Evolutionary conservation across 192 early-diverging fungal species (phyloP), one percentile per base, ranked within the genome.

Genomic region (Coemansia sp.): DNA sequence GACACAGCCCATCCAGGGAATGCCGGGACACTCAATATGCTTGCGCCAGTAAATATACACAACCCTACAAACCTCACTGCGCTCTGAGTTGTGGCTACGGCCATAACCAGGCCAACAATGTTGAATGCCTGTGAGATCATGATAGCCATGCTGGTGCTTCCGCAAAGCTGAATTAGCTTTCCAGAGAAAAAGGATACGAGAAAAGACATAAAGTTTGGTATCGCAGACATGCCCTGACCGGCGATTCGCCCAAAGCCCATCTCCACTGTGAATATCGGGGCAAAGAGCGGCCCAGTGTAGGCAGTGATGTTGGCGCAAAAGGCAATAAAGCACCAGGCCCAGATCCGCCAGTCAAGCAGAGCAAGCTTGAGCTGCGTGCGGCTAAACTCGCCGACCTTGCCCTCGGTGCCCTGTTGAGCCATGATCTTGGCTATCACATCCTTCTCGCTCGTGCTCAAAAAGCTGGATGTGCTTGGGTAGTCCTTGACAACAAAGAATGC

Each of bases 401-500:
- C 51, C 26, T 25, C 8, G 17, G 40, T 53, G 9, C 42, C 42
- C 32, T 53, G 40, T 39, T 43, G 39, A 9, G 11, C 32, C 51
- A 53, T 53, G 23, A 53, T 53, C 39, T 53, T 53, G 14, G 5
- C 35, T 9, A 53, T 53, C 4, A 41, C 51, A 9, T 5, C 9
- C 39, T 44, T 53, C 29, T 53, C 51, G 30, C 42, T 39, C 20
- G 14, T 29, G 8, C 9, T 33, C 9, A 53, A 33, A 3, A 53
- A 34, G 6, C 51, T 33, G 30, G 29, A 41, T 28, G 39, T 53
- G 2, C 27, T 39, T 27, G 51, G 51, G 22, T 53, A 53, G 20
- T 53, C 51, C 32, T 42, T 53, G 23, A 43, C 39, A n/a, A 53
- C 39, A 35, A 53, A 53, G 39, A 53, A 44, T 17, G 40, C 51